Evolutionary conservation across 345 rosid genomes (phyloP), one percentile per base, ranked within the genome.

Genomic region (Eutrema japonicum): DNA sequence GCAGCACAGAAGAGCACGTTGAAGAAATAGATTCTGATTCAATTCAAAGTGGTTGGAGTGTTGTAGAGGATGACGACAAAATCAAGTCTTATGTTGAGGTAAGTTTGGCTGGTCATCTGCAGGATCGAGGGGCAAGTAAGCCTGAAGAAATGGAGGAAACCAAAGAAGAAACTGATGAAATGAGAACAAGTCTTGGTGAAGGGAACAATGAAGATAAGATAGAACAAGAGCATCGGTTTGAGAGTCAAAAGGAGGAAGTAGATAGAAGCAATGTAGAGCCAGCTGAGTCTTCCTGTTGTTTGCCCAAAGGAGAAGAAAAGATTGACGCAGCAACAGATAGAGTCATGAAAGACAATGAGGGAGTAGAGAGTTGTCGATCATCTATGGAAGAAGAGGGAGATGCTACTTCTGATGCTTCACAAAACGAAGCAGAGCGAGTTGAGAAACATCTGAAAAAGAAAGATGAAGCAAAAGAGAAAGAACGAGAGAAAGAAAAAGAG

Each of bases 401-500:
- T 62, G 61, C 80, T 51, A 76, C 81, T 77, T 66, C 74, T 8
- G 66, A 51, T 70, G 71, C 70, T 72, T 76, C 71, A 69, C 78
- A 65, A 51, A 82, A 76, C 66, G 87, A 82, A 67, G 76, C 64
- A 66, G 79, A 82, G 73, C 68, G 40, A 73, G 84, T 72, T 61
- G 80, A 79, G 64, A 48, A 82, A 46, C 67, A 56, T 32, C 55
- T 22, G 33, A 79, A 56, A 56, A 82, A 76, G 89, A 83, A 53
- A 63, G 86, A 87, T 68, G 87, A 81, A 67, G 75, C 64, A 66
- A 91, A 77, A 71, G 87, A 68, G 70, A 81, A 73, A 72, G 89
- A 82, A 73, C 79, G 78, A 71, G 91, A 85, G 68, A 86, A 66
- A 27, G 92, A 85, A 68, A 89, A 80, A 64, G 96, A 89, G 78